Evolutionary conservation across 2,329 filamentous ascomycete species (phyloP).

Genomic region (Chaetomiaceae sp.): DNA sequence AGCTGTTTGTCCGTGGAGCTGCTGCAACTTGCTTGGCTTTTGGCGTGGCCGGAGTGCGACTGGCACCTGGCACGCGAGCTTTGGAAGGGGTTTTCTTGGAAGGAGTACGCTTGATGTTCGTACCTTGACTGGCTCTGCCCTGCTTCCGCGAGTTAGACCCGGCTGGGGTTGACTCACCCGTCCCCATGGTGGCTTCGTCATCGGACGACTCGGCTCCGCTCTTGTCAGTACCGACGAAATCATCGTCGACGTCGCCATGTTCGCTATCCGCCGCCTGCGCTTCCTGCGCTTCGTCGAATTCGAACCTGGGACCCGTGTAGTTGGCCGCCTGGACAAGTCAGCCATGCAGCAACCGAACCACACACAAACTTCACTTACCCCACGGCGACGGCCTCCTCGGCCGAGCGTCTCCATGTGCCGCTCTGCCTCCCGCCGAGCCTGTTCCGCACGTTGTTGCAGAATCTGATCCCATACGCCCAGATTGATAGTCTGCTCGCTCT

Average conservation of each 20-base stretch:
- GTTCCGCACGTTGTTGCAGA: constrained; percentile 71
- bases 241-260: constrained; percentile 24
- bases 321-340: constrained; percentile 25
- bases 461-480: constrained; percentile 85
- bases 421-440: constrained; percentile 66
- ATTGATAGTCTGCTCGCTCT: constrained; percentile 51
- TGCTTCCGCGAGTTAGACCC: constrained; percentile 15
- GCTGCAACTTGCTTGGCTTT: not conserved
- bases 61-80: constrained; percentile 5
- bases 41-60: constrained; percentile 15
- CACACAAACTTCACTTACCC: constrained; percentile 32
- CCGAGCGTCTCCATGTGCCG: constrained; percentile 69
- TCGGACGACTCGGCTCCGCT: constrained; percentile 24
- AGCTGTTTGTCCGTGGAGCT: constrained; percentile 16
- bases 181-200: constrained; percentile 15
- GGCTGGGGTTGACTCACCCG: constrained; percentile 13
- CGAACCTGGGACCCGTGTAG: constrained; percentile 19
- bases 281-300: constrained; percentile 24
- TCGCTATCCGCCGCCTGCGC: constrained; percentile 17
- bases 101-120: constrained; percentile 12
- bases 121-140: constrained; percentile 23
- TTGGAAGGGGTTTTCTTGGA: constrained; percentile 9
- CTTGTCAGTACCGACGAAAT: constrained; percentile 25
- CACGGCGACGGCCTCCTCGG: constrained; percentile 70
- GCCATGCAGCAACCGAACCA: not conserved